A percentile compares a stretch with the other conserved stretches of the same genome.
These are phyloP conservation scores for Bryoglossum gracile DNA, from an alignment of 495 filamentous ascomycete species.

Conservation along the genomic window DNA sequence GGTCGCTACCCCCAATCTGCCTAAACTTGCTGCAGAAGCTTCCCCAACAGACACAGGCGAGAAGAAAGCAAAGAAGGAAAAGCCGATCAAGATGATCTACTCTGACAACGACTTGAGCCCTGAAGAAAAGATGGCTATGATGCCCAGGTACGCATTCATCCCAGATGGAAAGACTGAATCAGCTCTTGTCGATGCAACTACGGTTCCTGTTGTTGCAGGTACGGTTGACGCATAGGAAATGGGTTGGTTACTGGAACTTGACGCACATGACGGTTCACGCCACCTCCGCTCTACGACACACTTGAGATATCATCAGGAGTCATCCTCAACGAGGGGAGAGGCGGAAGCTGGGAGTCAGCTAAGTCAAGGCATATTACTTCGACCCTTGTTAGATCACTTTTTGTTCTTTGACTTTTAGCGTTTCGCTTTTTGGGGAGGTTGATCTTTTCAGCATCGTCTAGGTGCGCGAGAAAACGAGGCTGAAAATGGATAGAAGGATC, in stretches of 20 bases:
- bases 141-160: conserved; percentile 70
- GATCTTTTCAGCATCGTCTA: conserved; percentile 1
- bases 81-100: conserved; percentile 73
- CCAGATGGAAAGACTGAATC: conserved; percentile 37
- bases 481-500: conserved; percentile 1
- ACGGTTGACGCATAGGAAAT: conserved; percentile 15
- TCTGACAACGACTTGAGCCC: conserved; percentile 70
- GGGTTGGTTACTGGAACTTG: too few relatives aligned
- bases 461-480: conserved; percentile 17
- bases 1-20: conserved; percentile 16
- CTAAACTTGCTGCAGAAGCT: conserved; percentile 21
- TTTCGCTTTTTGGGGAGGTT: conserved; percentile 5
- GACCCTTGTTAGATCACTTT: conserved; percentile 15
- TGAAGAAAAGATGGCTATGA: conserved; percentile 76
- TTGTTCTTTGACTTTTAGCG: conserved; percentile 13
- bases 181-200: conserved; percentile 24
- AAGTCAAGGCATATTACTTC: conserved; percentile 18
- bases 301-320: neutral
- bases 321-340: neutral
- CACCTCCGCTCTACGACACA: neutral
- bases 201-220: conserved; percentile 13
- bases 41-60: conserved; percentile 33
- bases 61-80: conserved; percentile 66
- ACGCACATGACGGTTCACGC: too few relatives aligned
- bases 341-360: conserved; percentile 13